Percentiles rank a stretch among this genome's conserved stretches.
Evolutionary conservation across 371 early-diverging fungal genomes (phyloP).

Genomic region (Zancudomyces culisetae): DNA sequence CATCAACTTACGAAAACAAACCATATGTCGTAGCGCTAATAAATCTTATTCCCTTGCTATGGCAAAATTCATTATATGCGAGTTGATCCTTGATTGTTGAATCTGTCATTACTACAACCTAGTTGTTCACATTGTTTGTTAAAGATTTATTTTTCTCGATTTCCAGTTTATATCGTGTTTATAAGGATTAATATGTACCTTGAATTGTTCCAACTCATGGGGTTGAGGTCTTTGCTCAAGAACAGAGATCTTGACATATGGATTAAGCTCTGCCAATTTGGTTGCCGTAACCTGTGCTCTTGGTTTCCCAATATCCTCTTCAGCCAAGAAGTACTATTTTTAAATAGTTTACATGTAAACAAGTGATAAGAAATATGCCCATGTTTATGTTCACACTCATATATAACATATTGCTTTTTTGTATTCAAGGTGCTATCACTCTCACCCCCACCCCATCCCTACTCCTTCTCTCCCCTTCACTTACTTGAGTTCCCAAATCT

Average conservation of each 20-base stretch:
- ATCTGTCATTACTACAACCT: conserved; percentile 67
- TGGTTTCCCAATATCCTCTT: conserved; percentile 80
- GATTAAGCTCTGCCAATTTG: conserved; percentile 89
- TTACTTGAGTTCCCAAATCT: conserved; percentile 90
- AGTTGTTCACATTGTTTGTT: background rate
- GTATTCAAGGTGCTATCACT: too few species aligned
- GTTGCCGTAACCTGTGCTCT: conserved; percentile 63
- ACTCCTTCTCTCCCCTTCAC: too few species aligned
- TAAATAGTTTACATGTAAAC: conserved; percentile 2
- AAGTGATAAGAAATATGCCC: background rate
- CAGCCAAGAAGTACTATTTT: conserved; percentile 78
- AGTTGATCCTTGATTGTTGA: conserved; percentile 55
- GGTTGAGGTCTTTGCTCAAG: conserved; percentile 56
- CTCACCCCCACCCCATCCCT: too few species aligned
- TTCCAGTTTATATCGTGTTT: background rate
- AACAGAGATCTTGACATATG: conserved; percentile 86
- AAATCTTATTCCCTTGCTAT: conserved; percentile 69
- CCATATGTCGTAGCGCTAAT: conserved; percentile 86
- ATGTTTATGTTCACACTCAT: background rate
- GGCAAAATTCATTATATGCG: conserved; percentile 76
- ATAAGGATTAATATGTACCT: conserved; percentile 16
- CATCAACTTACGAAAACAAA: conserved; percentile 47
- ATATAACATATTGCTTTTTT: too few species aligned
- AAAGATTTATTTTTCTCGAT: background rate
- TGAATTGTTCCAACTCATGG: conserved; percentile 50